Percentiles rank a stretch among this genome's conserved stretches.
phyloP scores from a whole-genome alignment of 192 early-diverging fungal species.

The Coemansia sp. region DNA sequence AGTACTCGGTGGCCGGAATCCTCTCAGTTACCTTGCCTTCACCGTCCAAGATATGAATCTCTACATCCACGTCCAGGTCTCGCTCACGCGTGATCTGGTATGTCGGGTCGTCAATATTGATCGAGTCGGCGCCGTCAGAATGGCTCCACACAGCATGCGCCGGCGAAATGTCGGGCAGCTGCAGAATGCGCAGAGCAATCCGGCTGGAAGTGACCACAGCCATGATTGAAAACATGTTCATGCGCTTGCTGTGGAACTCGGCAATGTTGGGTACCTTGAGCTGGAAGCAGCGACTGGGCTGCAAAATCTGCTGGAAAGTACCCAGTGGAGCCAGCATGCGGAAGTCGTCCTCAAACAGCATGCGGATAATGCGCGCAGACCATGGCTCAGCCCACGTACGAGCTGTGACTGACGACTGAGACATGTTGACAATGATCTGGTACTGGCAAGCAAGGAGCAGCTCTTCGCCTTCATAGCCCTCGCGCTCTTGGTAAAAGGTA shows the following conservation, averaged over 20 bases:
- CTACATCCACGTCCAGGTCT: constrained; percentile 32
- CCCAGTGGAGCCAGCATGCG: constrained; percentile 47
- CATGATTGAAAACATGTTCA: constrained; percentile 59
- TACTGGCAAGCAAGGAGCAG: constrained; percentile 52
- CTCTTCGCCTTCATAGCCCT: constrained; percentile 49
- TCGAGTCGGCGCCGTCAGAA: constrained; percentile 32
- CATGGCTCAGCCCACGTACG: constrained; percentile 55
- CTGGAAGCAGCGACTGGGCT: constrained; percentile 56
- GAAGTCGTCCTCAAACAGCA: constrained; percentile 53
- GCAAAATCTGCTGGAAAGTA: constrained; percentile 56
- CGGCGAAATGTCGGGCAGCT: constrained; percentile 45
- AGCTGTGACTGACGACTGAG: constrained; percentile 51
- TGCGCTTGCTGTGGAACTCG: constrained; percentile 55
- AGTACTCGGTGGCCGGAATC: constrained; percentile 39
- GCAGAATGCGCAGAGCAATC: constrained; percentile 45
- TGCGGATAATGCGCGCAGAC: constrained; percentile 46
- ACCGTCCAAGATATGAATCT: constrained; percentile 31
- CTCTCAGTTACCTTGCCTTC: constrained; percentile 19
- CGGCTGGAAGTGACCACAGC: constrained; percentile 48
- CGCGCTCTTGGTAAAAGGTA: constrained; percentile 54
- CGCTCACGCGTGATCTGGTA: constrained; percentile 41
- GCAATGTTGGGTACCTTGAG: constrained; percentile 54
- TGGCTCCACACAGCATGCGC: constrained; percentile 40
- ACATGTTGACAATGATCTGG: constrained; percentile 54
- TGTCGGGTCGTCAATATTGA: constrained; percentile 43